Evolutionary conservation across 345 rosid species (phyloP).

Genomic region (Excoecaria agallocha): DNA sequence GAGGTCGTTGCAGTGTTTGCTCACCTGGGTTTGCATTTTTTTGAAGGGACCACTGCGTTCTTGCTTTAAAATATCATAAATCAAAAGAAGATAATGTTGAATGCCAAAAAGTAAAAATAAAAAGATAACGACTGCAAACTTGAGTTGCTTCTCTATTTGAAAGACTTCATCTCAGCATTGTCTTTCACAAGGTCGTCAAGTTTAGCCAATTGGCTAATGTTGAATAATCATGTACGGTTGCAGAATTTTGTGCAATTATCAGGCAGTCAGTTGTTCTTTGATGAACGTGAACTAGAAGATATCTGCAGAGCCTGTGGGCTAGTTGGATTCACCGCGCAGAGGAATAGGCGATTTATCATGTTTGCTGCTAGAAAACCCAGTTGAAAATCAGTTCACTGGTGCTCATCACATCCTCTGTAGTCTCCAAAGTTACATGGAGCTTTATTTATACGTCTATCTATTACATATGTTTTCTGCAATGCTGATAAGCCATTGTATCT

Average conservation of each 20-base stretch:
- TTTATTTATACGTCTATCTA: neutral
- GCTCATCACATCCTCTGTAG: neutral
- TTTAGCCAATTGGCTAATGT: neutral
- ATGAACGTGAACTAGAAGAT: constrained; percentile 76
- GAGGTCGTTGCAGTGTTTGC: neutral
- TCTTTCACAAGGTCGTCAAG: neutral
- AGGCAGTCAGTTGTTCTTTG: constrained; percentile 47
- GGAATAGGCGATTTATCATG: constrained; percentile 69
- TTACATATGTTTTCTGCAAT: neutral
- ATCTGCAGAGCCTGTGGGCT: constrained; percentile 77
- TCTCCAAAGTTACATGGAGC: neutral
- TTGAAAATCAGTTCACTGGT: constrained; percentile 17
- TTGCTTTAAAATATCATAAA: neutral
- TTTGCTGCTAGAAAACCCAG: constrained; percentile 69
- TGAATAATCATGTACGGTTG: constrained; percentile 8
- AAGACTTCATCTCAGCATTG: neutral
- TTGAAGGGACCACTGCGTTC: neutral
- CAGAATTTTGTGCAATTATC: constrained; percentile 50
- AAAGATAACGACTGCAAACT: constrained; percentile 2
- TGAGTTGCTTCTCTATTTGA: neutral
- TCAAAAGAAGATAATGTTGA: no score
- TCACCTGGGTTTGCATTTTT: neutral
- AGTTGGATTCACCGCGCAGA: constrained; percentile 46
- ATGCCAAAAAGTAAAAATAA: neutral
- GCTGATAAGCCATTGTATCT: no score